Base-by-base conservation (phyloP, 2,329 filamentous ascomycete species). In the Clonostachys byssicola region DNA sequence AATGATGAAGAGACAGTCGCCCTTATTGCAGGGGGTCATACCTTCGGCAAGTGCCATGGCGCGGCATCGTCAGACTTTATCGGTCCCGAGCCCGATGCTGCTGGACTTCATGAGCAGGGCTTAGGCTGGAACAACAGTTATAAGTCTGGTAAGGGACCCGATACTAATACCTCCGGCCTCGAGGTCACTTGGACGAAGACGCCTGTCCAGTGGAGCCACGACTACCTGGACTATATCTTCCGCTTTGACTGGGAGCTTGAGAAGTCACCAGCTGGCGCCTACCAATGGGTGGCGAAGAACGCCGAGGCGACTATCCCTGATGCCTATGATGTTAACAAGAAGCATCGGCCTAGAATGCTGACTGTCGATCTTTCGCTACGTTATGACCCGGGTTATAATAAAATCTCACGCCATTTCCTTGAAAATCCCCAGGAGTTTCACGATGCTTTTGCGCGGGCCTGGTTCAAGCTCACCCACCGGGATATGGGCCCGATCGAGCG, bases 391-490 rank as follows among this genome's bases (percentile, higher is more conserved):
- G 72, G 56, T 7, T 92, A 88, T 69, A 83, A 87, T 71, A 89
- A 89, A 79, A 88, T 92, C 61, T 79, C 85, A 16, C 80, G 83
- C 45, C 78, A 77, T 57, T 91, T 83, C 78, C 71, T 85, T 42
- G 79, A 82, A 54, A 70, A 91, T 67, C 84, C 84, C 3, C 76
- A 86, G 41, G 68, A 88, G 72, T 76, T 91, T 36, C 76, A 75
- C 46, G 81, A 89, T 51, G 83, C 78, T 9, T 92, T 91, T 59
- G 74, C 78, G 17, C 80, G 81, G 43, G 88, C 88, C 14, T 92
- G 88, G 88, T 92, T 89, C 80, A 91, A 92, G 80, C 78, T 92
- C 40, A 74, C 87, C 34, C 88, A 92, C 72, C 86, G 88, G 70
- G 88, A 91, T 63, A 79, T 92, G 70, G 88, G 88, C 14, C 88